Conservation (phyloP, 2,329 filamentous ascomycete species). For the Diaporthe sp. region DNA sequence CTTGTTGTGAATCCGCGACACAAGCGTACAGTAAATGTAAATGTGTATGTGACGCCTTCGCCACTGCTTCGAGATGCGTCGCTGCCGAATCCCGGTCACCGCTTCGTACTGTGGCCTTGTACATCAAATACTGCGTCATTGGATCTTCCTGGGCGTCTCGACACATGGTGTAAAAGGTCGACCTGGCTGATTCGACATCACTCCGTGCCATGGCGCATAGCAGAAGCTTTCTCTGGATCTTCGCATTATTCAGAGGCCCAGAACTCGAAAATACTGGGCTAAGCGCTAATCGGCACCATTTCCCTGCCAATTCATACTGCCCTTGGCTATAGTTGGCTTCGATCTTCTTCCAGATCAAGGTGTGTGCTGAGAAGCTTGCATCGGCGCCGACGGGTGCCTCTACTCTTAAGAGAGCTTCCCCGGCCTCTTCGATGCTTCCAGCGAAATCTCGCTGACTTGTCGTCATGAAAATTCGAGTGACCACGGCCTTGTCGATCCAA, state of each 20-base stretch:
- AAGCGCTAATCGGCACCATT: slow-evolving; percentile 80
- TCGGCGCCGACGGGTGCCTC: slow-evolving; percentile 65
- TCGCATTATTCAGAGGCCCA: slow-evolving; percentile 75
- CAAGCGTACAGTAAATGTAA: slow-evolving; percentile 81
- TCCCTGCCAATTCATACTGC: slow-evolving; percentile 66
- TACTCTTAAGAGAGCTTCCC: slow-evolving; percentile 57
- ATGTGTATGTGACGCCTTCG: slow-evolving; percentile 63
- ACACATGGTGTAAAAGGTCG: slow-evolving; percentile 71
- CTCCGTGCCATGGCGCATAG: slow-evolving; percentile 74
- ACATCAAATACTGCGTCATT: slow-evolving; percentile 80
- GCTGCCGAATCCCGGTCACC: slow-evolving; percentile 70
- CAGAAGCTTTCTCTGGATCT: slow-evolving; percentile 80
- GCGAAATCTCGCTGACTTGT: slow-evolving; percentile 58
- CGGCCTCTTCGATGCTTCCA: slow-evolving; percentile 44
- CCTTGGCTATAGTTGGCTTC: slow-evolving; percentile 68
- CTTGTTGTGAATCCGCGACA: slow-evolving; percentile 79
- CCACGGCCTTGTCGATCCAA: slow-evolving; percentile 78
- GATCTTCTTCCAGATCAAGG: slow-evolving; percentile 84
- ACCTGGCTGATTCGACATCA: slow-evolving; percentile 65
- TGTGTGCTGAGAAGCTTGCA: slow-evolving; percentile 76
- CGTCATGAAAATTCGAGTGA: slow-evolving; percentile 77
- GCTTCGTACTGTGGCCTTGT: slow-evolving; percentile 75
- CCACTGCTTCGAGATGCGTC: slow-evolving; percentile 73
- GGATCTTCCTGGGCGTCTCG: slow-evolving; percentile 69
- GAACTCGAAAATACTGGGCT: slow-evolving; percentile 75